phyloP scores from a whole-genome alignment of 345 rosid genomes.

The Populus simonii region DNA sequence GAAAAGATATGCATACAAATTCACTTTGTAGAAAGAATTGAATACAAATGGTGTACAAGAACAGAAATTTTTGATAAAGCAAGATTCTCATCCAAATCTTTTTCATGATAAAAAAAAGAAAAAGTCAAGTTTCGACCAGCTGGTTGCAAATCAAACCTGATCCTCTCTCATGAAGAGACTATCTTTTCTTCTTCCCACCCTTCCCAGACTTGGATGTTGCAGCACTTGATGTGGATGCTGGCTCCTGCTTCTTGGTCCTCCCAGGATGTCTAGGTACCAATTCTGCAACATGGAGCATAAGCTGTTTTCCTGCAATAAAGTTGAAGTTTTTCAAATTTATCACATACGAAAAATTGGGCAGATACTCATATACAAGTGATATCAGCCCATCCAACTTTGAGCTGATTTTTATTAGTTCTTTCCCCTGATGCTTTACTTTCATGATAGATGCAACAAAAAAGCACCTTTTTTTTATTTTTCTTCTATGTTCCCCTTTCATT shows the following conservation, averaged over 20 bases:
- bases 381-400: not conserved
- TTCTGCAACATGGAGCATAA: constrained; percentile 85
- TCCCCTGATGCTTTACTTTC: not conserved
- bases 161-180: constrained; percentile 5
- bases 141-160: not conserved
- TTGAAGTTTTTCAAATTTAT: not conserved
- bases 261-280: constrained; percentile 87
- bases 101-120: not conserved
- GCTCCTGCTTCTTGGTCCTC: constrained; percentile 77
- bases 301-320: constrained; percentile 63
- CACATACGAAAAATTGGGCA: not conserved
- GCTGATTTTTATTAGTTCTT: not conserved
- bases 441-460: not conserved
- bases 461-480: not conserved
- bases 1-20: not conserved
- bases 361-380: not conserved
- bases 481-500: not conserved
- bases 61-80: not conserved
- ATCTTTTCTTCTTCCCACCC: constrained; percentile 85
- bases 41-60: not conserved
- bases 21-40: not conserved
- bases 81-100: not conserved
- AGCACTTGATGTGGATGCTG: constrained; percentile 48
- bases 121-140: not conserved
- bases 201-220: constrained; percentile 70